Evolutionary conservation across 768 basidiomycete genomes (phyloP), one percentile per base, ranked within the genome.

Genomic region (Mycena capillaripes): DNA sequence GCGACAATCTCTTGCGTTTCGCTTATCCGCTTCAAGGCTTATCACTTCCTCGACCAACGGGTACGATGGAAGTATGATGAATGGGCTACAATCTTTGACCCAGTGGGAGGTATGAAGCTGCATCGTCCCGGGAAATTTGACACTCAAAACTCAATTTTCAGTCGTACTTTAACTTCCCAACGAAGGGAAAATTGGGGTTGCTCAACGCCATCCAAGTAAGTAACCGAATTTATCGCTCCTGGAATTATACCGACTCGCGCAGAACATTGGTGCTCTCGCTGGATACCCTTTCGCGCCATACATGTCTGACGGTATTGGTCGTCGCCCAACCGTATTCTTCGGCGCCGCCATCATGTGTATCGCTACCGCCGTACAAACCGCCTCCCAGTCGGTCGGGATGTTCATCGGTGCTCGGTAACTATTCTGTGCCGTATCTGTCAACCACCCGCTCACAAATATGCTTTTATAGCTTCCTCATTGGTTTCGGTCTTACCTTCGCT

Each of bases 41-140:
- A 91, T 93, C 78, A 93, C 92, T 14, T 93, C 92, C 29, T 92
- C 91, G 17, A 92, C 90, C 57, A 92, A 90, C 79, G 93, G 93
- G 61, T 94, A 91, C 78, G 93, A 94, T 76, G 91, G 92, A 70
- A 90, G 89, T 79, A 90, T 93, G 89, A 92, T 93, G 92, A 93
- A 94, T 81, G 92, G 91, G 79, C 84, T 95, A 48, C 93, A 95
- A 81, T 88, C 89, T 55, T 84, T 94, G 70, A 65, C 77, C 21
- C 88, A 91, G 73, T 95, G 94, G 94, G 80, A 84, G 56, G 55
- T 71, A n/a, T n/a, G n/a, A n/a, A n/a, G n/a, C n/a, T n/a, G n/a
- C n/a, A n/a, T n/a, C n/a, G n/a, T n/a, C n/a, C n/a, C n/a, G n/a
- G n/a, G n/a, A n/a, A n/a, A n/a, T n/a, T n/a, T n/a, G n/a, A n/a